Base-by-base conservation (phyloP, 1,284 basidiomycete genomes). In the Ceratobasidium theobromae region DNA sequence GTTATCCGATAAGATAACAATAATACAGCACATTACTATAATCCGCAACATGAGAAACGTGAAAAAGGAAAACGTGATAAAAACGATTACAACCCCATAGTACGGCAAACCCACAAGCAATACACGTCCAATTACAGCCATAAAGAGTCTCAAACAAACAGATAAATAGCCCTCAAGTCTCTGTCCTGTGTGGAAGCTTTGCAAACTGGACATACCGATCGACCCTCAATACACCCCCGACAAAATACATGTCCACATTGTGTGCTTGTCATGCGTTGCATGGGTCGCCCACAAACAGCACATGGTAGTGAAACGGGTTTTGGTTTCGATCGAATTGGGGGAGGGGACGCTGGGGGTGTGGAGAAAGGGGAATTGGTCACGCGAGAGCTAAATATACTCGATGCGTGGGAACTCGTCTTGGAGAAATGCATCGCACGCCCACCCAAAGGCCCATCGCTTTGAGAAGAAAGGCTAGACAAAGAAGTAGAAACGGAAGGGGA, bases 181-280 rank as follows among this genome's bases (percentile, higher is more conserved):
- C 21, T 27, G 46, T 62, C 58, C 33, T 62, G 30, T 1, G 51
- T 35, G 9, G 45, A 35, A n/a, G 21, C 45, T 32, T 32, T 23
- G 14, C 58, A 62, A 27, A 27, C 46, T 16, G 58, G 58, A 18
- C 58, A 62, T n/a, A 32, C 45, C 11, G 8, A 51, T 23, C 58
- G 58, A 33, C 58, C 58, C 45, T 62, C 33, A 23, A 62, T 35
- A 38, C 58, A 62, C 14, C 46, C 32, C 28, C 45, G 46, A 38
- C 58, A 62, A 51, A 62, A 62, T 14, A 62, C 58, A 18, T 62
- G 58, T 25, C 58, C 58, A 28, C 58, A 62, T 28, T 14, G 58
- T 11, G 58, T 51, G 46, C 58, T 62, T 21, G 58, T 62, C 58
- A 51, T 62, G 23, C 41, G 27, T 51, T 51, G 58, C 58, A 62